Base-by-base conservation (phyloP, 23 red algal genomes). In the Gracilaria vermiculophylla region DNA sequence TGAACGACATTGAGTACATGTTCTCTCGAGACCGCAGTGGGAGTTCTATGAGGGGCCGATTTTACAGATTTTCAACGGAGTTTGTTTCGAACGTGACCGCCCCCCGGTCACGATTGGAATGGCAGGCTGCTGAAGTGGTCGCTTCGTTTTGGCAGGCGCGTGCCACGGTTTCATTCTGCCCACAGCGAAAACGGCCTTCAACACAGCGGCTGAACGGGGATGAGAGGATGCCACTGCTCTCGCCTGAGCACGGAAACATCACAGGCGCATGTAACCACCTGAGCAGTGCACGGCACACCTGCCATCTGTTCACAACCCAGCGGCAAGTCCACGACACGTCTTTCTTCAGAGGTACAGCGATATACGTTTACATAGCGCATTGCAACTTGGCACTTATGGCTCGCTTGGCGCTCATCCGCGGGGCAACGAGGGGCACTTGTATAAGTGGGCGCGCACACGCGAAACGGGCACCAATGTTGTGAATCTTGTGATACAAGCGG, bases 381-480 rank as follows among this genome's bases (percentile, higher is more conserved):
- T 5, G 21, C 32, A 53, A 77, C 73, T 31, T 77, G 45, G 23
- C 73, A 77, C 23, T 54, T 77, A 25, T 77, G 73, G 32, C 45
- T 77, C 1, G 73, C 73, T 47, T 77, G 73, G 5, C 52, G 48
- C 15, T 56, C 52, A 37, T 56, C 73, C 15, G 48, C 27, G 23
- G 73, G 73, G 28, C 73, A 77, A 10, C 52, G 48, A 15, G 73
- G 8, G 31, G 73, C 73, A 37, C 15, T 27, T 21, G 25, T 25
- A 47, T 52, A 77, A 6, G 48, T 10, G 35, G 73, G 73, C 12
- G 48, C 73, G 15, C 73, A 77, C 48, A 77, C 73, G n/a, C 73
- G 73, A 53, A 35, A 77, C 15, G 73, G 73, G 23, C 73, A 77
- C 73, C 73, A 77, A 32, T 55, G 73, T 37, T 77, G 29, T 17